Evolutionary conservation across 805 yeast species (phyloP), one percentile per base, ranked within the genome.

Genomic region (Phaffomyces opuntiae): DNA sequence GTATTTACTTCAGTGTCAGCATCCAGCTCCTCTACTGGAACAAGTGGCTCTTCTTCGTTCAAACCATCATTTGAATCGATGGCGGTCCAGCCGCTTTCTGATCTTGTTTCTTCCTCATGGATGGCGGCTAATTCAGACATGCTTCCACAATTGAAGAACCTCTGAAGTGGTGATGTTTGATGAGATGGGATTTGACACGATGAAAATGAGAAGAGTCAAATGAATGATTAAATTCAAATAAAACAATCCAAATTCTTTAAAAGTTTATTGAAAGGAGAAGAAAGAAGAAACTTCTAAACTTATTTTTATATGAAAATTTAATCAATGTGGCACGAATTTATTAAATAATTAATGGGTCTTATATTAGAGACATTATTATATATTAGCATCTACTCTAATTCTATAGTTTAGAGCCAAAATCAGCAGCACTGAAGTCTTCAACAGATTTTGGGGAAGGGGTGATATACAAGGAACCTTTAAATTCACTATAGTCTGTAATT

Each of bases 391-490:
- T n/a, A 33, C 5, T 21, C 24, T n/a, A 16, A 16, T 14, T 45
- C 38, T 29, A 57, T 32, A 57, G 32, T 48, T 58, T 58, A 14
- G 59, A 45, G 2, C 39, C 48, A 39, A 50, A 50, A 43, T 50
- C 49, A 9, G 36, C 36, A 3, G 53, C 43, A n/a, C 57, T 59
- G 26, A 66, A 51, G 9, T 58, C 60, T 45, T 64, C 63, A 36
- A 62, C 46, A 7, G 95, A 88, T 42, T 59, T 62, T 9, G 93
- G 86, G n/a, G 80, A 73, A 1, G 77, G 76, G 0, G 89, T 83
- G 42, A 78, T 56, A 38, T 66, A 68, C 51, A 78, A 62, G 3
- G 62, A 59, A 17, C 78, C 63, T 61, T 83, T 83, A 72, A 87
- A 85, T 26, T 64, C 69, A 2, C 77, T 79, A 25, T 74, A 61